A percentile compares a stretch with the other conserved stretches of the same genome.
Conservation (phyloP, 805 yeast species). For the Priceomyces melissophilus region DNA sequence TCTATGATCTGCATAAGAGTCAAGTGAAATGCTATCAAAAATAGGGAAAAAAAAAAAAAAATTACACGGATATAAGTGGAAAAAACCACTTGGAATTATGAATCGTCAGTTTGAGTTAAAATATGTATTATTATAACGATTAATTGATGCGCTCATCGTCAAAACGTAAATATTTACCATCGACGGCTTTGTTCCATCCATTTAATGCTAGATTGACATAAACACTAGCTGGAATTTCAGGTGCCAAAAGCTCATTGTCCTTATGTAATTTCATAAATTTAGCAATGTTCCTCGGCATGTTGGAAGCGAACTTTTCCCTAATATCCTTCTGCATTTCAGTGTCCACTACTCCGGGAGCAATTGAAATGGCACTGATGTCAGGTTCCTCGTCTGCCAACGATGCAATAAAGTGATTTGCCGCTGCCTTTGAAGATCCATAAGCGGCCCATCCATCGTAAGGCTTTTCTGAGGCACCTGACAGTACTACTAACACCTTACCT, state of each 20-base stretch:
- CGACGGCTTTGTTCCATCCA: constrained; percentile 54
- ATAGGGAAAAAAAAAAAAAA: no score
- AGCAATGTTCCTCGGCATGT: constrained; percentile 62
- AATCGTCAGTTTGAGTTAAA: no score
- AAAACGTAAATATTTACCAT: constrained; percentile 69
- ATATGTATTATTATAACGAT: no score
- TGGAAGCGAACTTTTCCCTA: constrained; percentile 55
- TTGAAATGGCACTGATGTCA: constrained; percentile 54
- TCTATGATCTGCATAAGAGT: no score
- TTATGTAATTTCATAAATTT: constrained; percentile 63
- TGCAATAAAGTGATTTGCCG: constrained; percentile 70
- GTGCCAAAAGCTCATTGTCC: constrained; percentile 56
- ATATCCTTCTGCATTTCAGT: constrained; percentile 85
- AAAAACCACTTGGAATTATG: no score
- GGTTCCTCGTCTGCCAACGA: constrained; percentile 69
- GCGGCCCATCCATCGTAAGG: constrained; percentile 79
- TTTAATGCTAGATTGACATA: constrained; percentile 62
- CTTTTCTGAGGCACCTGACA: constrained; percentile 80
- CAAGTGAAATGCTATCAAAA: no score
- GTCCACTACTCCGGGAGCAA: constrained; percentile 95
- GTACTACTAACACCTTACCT: constrained; percentile 74
- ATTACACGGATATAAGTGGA: no score
- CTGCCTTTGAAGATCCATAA: constrained; percentile 90
- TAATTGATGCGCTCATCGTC: constrained; percentile 34
- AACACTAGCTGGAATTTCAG: constrained; percentile 68